Evolutionary conservation across 2,329 filamentous ascomycete genomes (phyloP).

Genomic region (Penicillium sp.): DNA sequence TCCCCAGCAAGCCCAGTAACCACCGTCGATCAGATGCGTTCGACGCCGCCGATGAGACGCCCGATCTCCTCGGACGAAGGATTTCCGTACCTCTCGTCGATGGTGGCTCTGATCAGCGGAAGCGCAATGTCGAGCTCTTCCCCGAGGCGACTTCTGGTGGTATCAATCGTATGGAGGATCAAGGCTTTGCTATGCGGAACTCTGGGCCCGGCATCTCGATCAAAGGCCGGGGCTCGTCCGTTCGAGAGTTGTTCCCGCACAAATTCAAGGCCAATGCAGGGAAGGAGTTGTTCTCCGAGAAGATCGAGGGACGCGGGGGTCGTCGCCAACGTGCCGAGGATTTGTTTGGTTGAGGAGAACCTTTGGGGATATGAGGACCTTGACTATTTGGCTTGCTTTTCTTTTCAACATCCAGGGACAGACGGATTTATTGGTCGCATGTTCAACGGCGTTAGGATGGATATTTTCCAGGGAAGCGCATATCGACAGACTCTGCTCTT

Average conservation of each 20-base stretch:
- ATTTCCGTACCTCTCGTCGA: conserved; percentile 56
- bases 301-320: conserved; percentile 58
- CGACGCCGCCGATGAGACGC: conserved; percentile 58
- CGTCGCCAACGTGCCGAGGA: conserved; percentile 71
- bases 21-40: conserved; percentile 55
- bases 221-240: conserved; percentile 68
- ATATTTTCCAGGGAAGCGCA: conserved; percentile 10
- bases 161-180: conserved; percentile 35
- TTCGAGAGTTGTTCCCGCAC: conserved; percentile 69
- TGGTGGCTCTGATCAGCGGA: conserved; percentile 38
- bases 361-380: not conserved
- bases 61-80: conserved; percentile 53
- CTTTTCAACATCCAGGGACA: not conserved
- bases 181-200: conserved; percentile 43
- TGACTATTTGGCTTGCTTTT: not conserved
- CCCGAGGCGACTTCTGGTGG: conserved; percentile 33
- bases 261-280: conserved; percentile 58
- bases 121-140: conserved; percentile 43
- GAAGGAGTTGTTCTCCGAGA: conserved; percentile 70
- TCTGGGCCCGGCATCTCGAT: conserved; percentile 62
- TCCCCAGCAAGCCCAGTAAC: conserved; percentile 53
- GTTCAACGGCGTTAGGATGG: conserved; percentile 21
- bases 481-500: conserved; percentile 17
- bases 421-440: conserved; percentile 15
- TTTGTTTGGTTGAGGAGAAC: conserved; percentile 61